These are phyloP conservation scores for Mortierella sp. DNA, from an alignment of 371 early-diverging fungal species.

Conservation along the genomic window DNA sequence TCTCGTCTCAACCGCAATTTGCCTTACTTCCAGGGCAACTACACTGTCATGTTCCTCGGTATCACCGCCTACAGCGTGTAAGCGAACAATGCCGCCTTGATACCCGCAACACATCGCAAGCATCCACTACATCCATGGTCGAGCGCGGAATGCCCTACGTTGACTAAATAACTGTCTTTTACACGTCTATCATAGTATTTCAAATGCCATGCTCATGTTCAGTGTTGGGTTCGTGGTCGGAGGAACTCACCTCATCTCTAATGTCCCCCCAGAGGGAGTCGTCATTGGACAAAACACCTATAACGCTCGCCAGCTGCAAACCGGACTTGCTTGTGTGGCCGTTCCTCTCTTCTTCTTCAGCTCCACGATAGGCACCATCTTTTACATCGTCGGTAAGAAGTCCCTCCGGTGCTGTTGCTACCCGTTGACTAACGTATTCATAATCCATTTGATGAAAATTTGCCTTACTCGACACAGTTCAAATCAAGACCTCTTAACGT, in stretches of 20 bases:
- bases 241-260: slow-evolving; percentile 70
- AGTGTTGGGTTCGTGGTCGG: slow-evolving; percentile 68
- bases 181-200: slow-evolving; percentile 58
- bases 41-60: slow-evolving; percentile 68
- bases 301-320: slow-evolving; percentile 68
- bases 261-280: slow-evolving; percentile 65
- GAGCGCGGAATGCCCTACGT: too few relatives aligned
- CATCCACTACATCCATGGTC: neutral
- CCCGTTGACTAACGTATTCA: too few relatives aligned
- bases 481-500: too few relatives aligned
- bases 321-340: slow-evolving; percentile 64
- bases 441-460: too few relatives aligned
- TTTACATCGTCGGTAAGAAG: slow-evolving; percentile 70
- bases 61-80: slow-evolving; percentile 76
- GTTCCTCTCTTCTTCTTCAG: slow-evolving; percentile 73
- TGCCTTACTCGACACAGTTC: too few relatives aligned
- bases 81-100: slow-evolving; percentile 18
- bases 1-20: slow-evolving; percentile 69
- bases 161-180: too few relatives aligned
- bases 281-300: slow-evolving; percentile 61
- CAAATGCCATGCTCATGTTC: slow-evolving; percentile 70
- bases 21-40: slow-evolving; percentile 74
- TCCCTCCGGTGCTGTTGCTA: too few relatives aligned
- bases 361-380: slow-evolving; percentile 75
- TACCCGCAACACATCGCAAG: neutral